Evolutionary conservation across 1,284 basidiomycete species (phyloP).

Genomic region (Jaminaea rosea): DNA sequence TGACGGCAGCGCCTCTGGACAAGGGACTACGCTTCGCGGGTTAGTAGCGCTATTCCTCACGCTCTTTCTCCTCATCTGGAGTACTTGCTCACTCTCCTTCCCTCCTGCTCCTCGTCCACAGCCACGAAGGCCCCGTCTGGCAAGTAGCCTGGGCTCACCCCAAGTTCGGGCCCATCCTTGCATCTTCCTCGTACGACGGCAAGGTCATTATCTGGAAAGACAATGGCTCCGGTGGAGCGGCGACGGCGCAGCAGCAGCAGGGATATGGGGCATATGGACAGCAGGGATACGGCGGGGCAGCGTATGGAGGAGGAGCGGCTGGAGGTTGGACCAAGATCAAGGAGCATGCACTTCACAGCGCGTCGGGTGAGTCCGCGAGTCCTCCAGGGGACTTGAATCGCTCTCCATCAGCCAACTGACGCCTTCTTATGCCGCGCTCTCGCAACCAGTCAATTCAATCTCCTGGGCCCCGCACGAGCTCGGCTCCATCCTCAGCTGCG

Average conservation of each 20-base stretch:
- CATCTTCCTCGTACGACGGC: constrained; percentile 94
- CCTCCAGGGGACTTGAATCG: neutral
- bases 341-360: constrained; percentile 87
- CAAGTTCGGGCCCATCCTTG: constrained; percentile 80
- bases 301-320: constrained; percentile 17
- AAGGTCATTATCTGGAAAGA: constrained; percentile 99
- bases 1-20: constrained; percentile 63
- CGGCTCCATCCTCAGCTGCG: constrained; percentile 90
- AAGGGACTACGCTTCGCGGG: constrained; percentile 48
- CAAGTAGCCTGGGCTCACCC: constrained; percentile 99
- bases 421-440: neutral
- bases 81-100: neutral
- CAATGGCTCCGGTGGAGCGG: constrained; percentile 51
- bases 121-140: constrained; percentile 92
- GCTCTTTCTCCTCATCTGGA: neutral
- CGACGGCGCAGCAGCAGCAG: constrained; percentile 52
- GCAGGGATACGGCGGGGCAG: constrained; percentile 16
- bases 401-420: neutral
- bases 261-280: constrained; percentile 41
- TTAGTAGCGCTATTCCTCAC: neutral
- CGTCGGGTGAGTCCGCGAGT: constrained; percentile 63
- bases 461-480: constrained; percentile 97
- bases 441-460: constrained; percentile 74
- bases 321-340: constrained; percentile 82
- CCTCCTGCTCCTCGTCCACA: neutral